A percentile compares a stretch with the other conserved stretches of the same genome.
phyloP scores from a whole-genome alignment of 331 rosid genomes.

The Malus hybrid region DNA sequence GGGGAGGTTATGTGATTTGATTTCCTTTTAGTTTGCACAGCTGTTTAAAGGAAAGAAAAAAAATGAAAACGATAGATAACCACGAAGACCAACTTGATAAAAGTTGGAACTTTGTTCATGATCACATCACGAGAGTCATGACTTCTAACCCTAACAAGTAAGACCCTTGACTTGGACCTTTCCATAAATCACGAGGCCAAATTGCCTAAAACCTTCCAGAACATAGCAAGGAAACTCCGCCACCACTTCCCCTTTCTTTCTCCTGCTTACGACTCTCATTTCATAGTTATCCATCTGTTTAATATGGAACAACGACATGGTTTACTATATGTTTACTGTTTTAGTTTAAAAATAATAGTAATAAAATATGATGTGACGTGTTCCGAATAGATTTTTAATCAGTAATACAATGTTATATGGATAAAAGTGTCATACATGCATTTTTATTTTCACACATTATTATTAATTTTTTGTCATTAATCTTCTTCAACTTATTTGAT shows the following conservation, averaged over 20 bases:
- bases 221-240: background rate
- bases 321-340: too few relatives aligned
- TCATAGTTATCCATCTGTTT: too few relatives aligned
- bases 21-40: background rate
- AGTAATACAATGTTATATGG: too few relatives aligned
- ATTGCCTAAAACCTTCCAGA: background rate
- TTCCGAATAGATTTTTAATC: too few relatives aligned
- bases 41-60: background rate
- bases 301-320: too few relatives aligned
- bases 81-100: background rate
- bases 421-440: too few relatives aligned
- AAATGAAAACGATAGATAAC: background rate
- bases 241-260: background rate
- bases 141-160: background rate
- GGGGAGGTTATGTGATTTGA: background rate
- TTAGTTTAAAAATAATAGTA: too few relatives aligned
- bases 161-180: background rate
- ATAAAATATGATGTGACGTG: too few relatives aligned
- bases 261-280: background rate
- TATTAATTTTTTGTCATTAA: too few relatives aligned
- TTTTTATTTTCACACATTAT: too few relatives aligned
- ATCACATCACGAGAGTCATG: background rate
- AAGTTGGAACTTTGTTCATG: background rate
- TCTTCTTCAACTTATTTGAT: too few relatives aligned
- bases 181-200: background rate